Base-by-base conservation (phyloP, 257 asterid genomes). In the Verbascum thapsus region DNA sequence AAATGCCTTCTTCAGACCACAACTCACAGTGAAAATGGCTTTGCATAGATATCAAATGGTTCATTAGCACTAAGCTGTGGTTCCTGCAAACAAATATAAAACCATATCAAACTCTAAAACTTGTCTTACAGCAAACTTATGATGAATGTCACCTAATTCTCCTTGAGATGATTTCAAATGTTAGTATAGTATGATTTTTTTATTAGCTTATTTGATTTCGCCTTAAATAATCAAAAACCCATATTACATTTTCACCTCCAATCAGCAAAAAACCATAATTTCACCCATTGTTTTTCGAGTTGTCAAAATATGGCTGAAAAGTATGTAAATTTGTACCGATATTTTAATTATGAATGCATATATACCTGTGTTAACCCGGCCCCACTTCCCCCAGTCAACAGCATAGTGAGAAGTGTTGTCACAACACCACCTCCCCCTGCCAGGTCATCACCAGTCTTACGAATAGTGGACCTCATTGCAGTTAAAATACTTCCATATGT, bases 401-500 rank as follows among this genome's bases (percentile, higher is more conserved):
- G 95, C 95, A 90, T 90, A 11, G 91, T 71, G 19, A 87, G 71
- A 48, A 92, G 86, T 12, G 91, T 73, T 0, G 95, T 83, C 35
- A 84, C 86, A 17, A 71, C 59, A 13, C 88, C 86, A 11, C 83
- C 96, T 48, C 88, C 86, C 6, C 72, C 87, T 7, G 78, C 88
- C 16, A 79, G 0, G 7, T 68, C 88, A 51, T 48, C 72, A 11
- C 68, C 83, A 1, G 85, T 68, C 52, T 60, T 80, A 55, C 85
- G 83, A 34, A 90, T 83, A 30, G 90, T 78, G 26, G 95, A 77
- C 71, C 96, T 80, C 95, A 90, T 94, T 20, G 95, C 84, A 39
- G 53, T 87, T 58, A 94, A 63, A 7, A 94, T 78, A 65, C 87
- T 81, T 74, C 99, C 99, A 3, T 90, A 94, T 0, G 99, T 94